phyloP scores from a whole-genome alignment of 768 basidiomycete genomes.

The Mycena indigotica region DNA sequence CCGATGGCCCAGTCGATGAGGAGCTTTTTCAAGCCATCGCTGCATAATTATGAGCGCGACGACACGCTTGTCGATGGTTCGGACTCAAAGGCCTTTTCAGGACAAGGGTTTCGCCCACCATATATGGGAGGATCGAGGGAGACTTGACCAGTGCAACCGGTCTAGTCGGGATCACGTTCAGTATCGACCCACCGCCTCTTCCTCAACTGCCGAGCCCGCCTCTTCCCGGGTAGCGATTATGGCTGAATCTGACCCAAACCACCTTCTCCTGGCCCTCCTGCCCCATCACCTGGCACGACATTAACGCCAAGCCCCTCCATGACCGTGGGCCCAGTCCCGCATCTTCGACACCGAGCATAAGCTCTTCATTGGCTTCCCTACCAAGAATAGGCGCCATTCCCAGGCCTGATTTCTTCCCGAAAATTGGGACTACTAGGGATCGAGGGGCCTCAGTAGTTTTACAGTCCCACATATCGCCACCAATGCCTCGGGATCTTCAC shows the following conservation, averaged over 20 bases:
- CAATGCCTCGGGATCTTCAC: too few species aligned
- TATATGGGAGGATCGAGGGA: conserved; percentile 42
- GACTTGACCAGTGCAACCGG: conserved; percentile 44
- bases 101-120: neutral
- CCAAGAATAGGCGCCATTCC: conserved; percentile 40
- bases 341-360: conserved; percentile 6
- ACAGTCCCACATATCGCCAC: conserved; percentile 40
- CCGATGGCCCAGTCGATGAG: too few species aligned
- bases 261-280: conserved; percentile 1
- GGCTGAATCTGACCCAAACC: neutral
- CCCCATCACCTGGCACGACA: neutral
- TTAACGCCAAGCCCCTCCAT: conserved; percentile 6
- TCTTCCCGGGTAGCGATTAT: neutral
- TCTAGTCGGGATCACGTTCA: conserved; percentile 51
- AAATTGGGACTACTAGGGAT: conserved; percentile 54
- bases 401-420: conserved; percentile 66
- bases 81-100: too few species aligned
- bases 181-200: conserved; percentile 43
- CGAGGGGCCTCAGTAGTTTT: conserved; percentile 78
- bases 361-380: conserved; percentile 16
- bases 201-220: conserved; percentile 11
- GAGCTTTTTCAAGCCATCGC: conserved; percentile 53
- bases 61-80: too few species aligned
- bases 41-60: too few species aligned
- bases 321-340: conserved; percentile 2